Base-by-base conservation (phyloP, 495 filamentous ascomycete genomes). In the Jackrogersella minutella region DNA sequence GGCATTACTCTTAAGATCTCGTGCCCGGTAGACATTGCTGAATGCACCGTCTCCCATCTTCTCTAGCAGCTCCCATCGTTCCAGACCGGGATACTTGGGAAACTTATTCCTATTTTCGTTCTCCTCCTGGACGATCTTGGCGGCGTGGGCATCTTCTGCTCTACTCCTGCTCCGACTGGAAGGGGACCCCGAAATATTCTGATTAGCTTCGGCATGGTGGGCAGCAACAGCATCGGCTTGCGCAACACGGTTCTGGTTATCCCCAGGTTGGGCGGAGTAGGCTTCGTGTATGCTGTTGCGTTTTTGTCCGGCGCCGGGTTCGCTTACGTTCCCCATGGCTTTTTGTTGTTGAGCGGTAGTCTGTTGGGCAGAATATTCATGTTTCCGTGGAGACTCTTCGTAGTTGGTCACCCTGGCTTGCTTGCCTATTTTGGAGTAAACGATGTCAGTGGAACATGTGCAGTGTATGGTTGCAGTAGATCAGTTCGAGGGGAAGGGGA, bases 21-120 rank as follows among this genome's bases (percentile, higher is more conserved):
- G 83, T 14, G 96, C 95, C 2, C 91, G 87, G 76, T 97, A 99
- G 56, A 99, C 95, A 64, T 99, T 99, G 82, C 94, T 97, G 83
- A 99, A 99, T 40, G 95, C 95, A 51, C 95, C 95, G 70, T 99
- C 95, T 53, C 95, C 95, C 95, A 99, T 99, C 83, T 99, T 99
- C 77, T 98, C 93, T 36, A 96, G 5, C 39, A 99, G 76, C 54
- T 90, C 87, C 89, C 90, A 99, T 67, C 95, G 83, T 60, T 98
- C 96, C 19, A 99, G 79, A 33, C 93, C 93, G 4, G 95, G 94
- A 72, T 99, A 98, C 64, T 80, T 87, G 24, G 96, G 95, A 75
- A 98, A 87, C 73, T 93, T 96, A 59, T 88, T 89, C 73, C 88
- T 89, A 76, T 78, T 90, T 68, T 88, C 88, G 52, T 91, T 90